Evolutionary conservation across 805 yeast species (phyloP), one percentile per base, ranked within the genome.

Genomic region (Saccharomycopsis fodiens): DNA sequence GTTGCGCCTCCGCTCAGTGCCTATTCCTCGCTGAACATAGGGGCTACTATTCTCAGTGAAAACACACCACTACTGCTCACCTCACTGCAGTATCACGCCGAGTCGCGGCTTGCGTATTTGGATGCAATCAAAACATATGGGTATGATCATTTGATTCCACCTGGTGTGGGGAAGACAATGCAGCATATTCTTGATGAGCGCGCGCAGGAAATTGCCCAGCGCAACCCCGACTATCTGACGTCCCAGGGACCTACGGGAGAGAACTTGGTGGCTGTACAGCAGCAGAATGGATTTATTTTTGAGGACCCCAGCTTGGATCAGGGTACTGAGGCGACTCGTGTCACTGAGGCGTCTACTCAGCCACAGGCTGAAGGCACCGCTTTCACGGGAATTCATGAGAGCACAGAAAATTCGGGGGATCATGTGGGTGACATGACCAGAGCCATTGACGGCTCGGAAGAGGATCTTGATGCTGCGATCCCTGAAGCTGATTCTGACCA

Each of bases 101-200:
- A 51, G 27, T 21, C 54, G 2, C 25, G 52, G 17, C 40, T 48
- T 19, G 49, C 48, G 10, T 45, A 47, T 31, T 20, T 51, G 23
- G 41, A 44, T 35, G 42, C 47, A 27, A 62, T 76, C 25, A 63
- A 72, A 5, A 64, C 64, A 3, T 54, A 70, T 19, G 86, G 85
- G 0, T 68, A 65, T 58, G 54, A 66, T 12, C 66, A 65, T 45
- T 56, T 82, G 46, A 65, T 66, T 37, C 87, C 88, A 0, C 68
- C 81, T 8, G 88, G 87, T 0, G 55, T 78, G 7, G 66, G 68
- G 2, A 76, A 71, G 57, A 81, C 85, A 1, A 66, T 78, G 70
- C 60, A 60, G 31, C 67, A 64, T 30, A 44, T 67, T 17, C 41
- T 54, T 7, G 66, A 64, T 31, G 66, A 63, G 38, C 44, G 46